Conservation (phyloP, 129 eudicot genomes). For the Pittosporum tobira region DNA sequence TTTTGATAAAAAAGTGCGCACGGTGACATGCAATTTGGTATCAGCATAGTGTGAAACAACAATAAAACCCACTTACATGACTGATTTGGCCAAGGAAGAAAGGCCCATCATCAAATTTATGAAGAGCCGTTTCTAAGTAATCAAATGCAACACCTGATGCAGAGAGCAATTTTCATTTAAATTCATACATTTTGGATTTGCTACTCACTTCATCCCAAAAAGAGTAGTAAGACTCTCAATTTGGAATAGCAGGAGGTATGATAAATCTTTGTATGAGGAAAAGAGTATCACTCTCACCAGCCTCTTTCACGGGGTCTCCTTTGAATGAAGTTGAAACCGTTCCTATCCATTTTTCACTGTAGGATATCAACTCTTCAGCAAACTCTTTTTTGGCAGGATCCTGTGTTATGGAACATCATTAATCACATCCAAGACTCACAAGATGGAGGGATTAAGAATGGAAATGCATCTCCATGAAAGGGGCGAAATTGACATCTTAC, state of each 20-base stretch:
- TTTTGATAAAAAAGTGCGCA: background rate
- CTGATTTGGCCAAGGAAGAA: conserved; percentile 78
- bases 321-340: conserved; percentile 26
- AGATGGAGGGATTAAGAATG: background rate
- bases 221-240: background rate
- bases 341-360: conserved; percentile 32
- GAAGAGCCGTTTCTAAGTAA: conserved; percentile 61
- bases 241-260: background rate
- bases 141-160: conserved; percentile 52
- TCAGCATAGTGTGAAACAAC: background rate
- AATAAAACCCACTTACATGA: conserved; percentile 24
- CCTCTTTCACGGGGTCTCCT: conserved; percentile 43
- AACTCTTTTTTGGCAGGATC: conserved; percentile 52
- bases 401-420: conserved; percentile 17
- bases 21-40: background rate
- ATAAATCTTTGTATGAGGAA: background rate
- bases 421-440: background rate
- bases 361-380: conserved; percentile 55
- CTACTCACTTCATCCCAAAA: too few species aligned
- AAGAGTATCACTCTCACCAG: conserved; percentile 28
- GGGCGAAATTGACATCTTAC: conserved; percentile 34
- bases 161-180: background rate
- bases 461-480: background rate
- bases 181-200: background rate
- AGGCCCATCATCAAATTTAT: conserved; percentile 59